These are phyloP conservation scores for Phylloboletellus chloephorus DNA, from an alignment of 1,284 basidiomycete species.

Conservation along the genomic window DNA sequence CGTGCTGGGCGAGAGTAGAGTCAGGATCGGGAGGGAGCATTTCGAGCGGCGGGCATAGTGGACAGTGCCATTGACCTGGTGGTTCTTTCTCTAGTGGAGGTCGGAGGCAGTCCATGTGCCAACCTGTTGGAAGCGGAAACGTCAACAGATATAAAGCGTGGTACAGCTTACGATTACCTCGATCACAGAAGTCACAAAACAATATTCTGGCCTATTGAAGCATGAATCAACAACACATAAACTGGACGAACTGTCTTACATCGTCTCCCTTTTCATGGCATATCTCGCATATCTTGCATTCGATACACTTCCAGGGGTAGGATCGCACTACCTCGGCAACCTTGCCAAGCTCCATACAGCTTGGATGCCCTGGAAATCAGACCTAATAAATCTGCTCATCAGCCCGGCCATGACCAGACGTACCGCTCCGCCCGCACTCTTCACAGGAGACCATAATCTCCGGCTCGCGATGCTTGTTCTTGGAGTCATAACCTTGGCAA, in stretches of 20 bases:
- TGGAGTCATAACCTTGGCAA: slow-evolving; percentile 56
- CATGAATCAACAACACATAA: slow-evolving; percentile 13
- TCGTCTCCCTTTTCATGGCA: slow-evolving; percentile 86
- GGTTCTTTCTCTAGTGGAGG: slow-evolving; percentile 71
- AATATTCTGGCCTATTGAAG: slow-evolving; percentile 67
- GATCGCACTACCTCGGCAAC: slow-evolving; percentile 52
- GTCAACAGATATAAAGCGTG: slow-evolving; percentile 5
- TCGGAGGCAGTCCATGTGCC: slow-evolving; percentile 85
- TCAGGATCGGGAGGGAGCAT: slow-evolving; percentile 20
- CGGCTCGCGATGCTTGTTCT: slow-evolving; percentile 49
- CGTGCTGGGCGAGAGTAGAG: slow-evolving; percentile 12
- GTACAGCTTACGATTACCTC: slow-evolving; percentile 47
- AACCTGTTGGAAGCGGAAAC: slow-evolving; percentile 46
- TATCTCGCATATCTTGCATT: slow-evolving; percentile 92
- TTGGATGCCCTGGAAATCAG: slow-evolving; percentile 60
- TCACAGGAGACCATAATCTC: slow-evolving; percentile 68
- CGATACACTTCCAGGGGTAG: slow-evolving; percentile 87
- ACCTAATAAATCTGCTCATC: slow-evolving; percentile 23
- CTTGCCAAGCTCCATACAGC: slow-evolving; percentile 59
- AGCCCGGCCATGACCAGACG: slow-evolving; percentile 21
- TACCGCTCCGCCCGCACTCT: slow-evolving; percentile 62
- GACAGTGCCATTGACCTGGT: slow-evolving; percentile 73
- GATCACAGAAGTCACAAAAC: slow-evolving; percentile 93
- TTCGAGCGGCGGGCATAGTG: slow-evolving; percentile 45
- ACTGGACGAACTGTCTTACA: slow-evolving; percentile 48